These are phyloP conservation scores for Leishmania tarentolae DNA, from an alignment of 208 protist genomes.

Conservation along the genomic window DNA sequence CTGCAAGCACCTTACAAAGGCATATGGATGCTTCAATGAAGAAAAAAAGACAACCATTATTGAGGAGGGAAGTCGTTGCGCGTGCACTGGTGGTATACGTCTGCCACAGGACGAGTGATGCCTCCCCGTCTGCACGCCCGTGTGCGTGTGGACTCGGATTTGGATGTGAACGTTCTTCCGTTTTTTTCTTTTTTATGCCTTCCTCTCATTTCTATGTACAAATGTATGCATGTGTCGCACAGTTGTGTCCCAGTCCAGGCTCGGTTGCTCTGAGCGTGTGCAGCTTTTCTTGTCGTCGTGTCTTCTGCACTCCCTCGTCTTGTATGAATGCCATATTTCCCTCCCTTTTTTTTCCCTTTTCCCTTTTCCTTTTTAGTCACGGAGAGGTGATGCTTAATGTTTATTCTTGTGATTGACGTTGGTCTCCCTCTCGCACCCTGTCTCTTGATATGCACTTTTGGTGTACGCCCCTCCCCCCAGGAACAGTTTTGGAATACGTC, in stretches of 20 bases:
- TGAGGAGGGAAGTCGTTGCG: neutral
- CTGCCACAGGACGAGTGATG: neutral
- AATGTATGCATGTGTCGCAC: neutral
- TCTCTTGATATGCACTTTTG: neutral
- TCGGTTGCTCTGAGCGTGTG: neutral
- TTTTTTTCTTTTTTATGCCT: neutral
- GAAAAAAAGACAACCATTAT: neutral
- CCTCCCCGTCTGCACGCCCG: neutral
- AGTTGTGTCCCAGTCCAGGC: neutral
- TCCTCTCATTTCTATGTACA: neutral
- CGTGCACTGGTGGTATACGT: neutral
- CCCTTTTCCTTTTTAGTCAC: too few relatives aligned
- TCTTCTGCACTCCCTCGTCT: neutral
- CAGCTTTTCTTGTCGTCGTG: neutral
- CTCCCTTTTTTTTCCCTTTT: neutral
- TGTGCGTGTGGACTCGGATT: neutral
- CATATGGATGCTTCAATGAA: neutral
- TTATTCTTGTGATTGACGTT: neutral
- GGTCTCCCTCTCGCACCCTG: neutral
- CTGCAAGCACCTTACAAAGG: neutral
- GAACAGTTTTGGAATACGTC: neutral
- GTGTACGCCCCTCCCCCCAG: neutral
- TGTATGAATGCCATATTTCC: neutral
- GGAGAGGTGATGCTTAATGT: too few relatives aligned
- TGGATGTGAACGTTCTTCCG: neutral